A percentile compares a stretch with the other conserved stretches of the same genome.
These are phyloP conservation scores for Kokia cookei DNA, from an alignment of 441 rosid genomes.

Conservation along the genomic window DNA sequence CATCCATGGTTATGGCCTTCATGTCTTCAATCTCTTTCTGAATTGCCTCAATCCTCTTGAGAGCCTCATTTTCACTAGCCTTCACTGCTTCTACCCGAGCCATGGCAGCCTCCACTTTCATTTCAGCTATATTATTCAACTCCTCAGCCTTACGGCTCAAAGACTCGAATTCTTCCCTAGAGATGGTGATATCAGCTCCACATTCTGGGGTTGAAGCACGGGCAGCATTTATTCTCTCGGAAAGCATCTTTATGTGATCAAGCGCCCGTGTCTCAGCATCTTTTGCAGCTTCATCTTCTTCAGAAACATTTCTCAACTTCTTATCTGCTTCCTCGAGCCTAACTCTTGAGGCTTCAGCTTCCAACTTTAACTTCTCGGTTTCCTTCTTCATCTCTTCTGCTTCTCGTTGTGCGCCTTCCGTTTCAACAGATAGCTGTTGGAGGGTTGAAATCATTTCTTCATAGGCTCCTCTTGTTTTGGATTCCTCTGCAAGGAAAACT, in stretches of 20 bases:
- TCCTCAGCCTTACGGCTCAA: conserved; percentile 71
- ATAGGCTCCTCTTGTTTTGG: conserved; percentile 56
- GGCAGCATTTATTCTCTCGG: conserved; percentile 65
- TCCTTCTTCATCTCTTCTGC: conserved; percentile 68
- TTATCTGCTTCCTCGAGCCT: conserved; percentile 70
- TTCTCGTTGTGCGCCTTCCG: conserved; percentile 53
- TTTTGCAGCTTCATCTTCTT: conserved; percentile 85
- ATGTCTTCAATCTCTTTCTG: conserved; percentile 69
- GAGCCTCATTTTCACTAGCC: conserved; percentile 84
- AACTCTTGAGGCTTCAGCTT: conserved; percentile 53
- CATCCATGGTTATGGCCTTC: conserved; percentile 55
- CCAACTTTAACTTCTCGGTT: conserved; percentile 58
- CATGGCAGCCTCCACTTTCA: conserved; percentile 89
- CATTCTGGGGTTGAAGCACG: conserved; percentile 66
- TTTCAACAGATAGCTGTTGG: conserved; percentile 58
- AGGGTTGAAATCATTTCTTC: conserved; percentile 81
- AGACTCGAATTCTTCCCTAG: conserved; percentile 71
- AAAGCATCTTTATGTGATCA: conserved; percentile 55
- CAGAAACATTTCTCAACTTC: conserved; percentile 55
- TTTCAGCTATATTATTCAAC: conserved; percentile 66
- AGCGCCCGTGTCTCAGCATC: conserved; percentile 58
- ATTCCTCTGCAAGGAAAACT: conserved; percentile 50
- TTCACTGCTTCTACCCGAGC: conserved; percentile 91
- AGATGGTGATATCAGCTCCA: conserved; percentile 64
- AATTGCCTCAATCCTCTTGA: conserved; percentile 58